Percentiles rank a stretch among this genome's conserved stretches.
Evolutionary conservation across 2,329 filamentous ascomycete species (phyloP).

Genomic region (Sporothrix curviconia): DNA sequence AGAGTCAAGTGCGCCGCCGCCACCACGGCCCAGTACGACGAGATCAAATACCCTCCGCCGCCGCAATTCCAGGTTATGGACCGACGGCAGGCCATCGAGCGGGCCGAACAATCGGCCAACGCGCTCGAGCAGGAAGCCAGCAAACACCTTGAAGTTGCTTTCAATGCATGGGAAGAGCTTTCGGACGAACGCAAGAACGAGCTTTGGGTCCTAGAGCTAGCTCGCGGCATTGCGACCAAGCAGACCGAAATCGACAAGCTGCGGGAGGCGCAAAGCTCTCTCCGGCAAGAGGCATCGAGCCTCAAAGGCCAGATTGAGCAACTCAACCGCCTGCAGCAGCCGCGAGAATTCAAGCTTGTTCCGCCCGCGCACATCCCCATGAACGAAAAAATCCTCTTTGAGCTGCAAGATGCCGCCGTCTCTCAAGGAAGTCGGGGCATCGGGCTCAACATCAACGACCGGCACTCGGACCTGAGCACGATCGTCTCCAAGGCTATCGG

Average conservation of each 20-base stretch:
- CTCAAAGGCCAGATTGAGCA: constrained; percentile 54
- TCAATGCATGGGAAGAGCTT: constrained; percentile 66
- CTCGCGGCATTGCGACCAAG: constrained; percentile 51
- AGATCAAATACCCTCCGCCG: constrained; percentile 43
- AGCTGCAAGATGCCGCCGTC: constrained; percentile 40
- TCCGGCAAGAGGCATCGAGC: constrained; percentile 51
- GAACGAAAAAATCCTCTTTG: constrained; percentile 41
- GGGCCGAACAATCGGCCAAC: constrained; percentile 46
- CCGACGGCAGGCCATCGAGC: constrained; percentile 40
- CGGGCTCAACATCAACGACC: constrained; percentile 45
- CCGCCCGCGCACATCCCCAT: constrained; percentile 47
- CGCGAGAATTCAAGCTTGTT: constrained; percentile 50
- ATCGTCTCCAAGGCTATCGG: constrained; percentile 50
- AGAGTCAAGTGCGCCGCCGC: constrained; percentile 46
- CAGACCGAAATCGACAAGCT: constrained; percentile 49
- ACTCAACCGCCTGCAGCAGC: constrained; percentile 52
- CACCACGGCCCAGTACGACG: constrained; percentile 44
- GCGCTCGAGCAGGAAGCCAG: constrained; percentile 62
- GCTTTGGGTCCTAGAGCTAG: constrained; percentile 56
- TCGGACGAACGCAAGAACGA: constrained; percentile 49
- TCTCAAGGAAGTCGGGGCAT: constrained; percentile 32
- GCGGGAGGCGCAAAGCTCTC: constrained; percentile 41
- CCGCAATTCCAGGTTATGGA: constrained; percentile 35
- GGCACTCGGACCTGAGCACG: constrained; percentile 44
- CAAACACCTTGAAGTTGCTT: constrained; percentile 72